Base-by-base conservation (phyloP, 371 early-diverging fungal genomes). In the Haplosporangium sp. region DNA sequence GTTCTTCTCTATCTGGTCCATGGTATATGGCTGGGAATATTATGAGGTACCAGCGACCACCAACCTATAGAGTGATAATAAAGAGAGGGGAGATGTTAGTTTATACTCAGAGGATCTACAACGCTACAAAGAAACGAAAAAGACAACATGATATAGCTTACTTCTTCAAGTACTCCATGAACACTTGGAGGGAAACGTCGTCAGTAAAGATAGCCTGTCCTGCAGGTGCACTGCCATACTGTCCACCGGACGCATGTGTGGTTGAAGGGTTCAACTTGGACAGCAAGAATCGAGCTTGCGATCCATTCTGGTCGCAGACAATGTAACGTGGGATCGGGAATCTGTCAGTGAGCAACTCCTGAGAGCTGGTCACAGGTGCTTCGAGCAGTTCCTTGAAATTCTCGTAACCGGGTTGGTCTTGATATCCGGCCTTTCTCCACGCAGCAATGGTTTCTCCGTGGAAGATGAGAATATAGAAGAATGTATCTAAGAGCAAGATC, bases 281-380 rank as follows among this genome's bases (percentile, higher is more conserved):
- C 38, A 99, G 88, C 70, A 99, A 85, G 93, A 99, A 99, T 76
- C 99, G 95, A 20, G 99, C 99, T 86, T 99, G 99, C 6, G 99
- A 99, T 29, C 98, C 97, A 67, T 96, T 91, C 83, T 98, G 96
- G 77, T 98, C 97, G 73, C 98, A 97, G 41, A 94, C 98, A 82
- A 99, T 95, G 82, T 98, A 99, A 71, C 99, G 95, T 7, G 99
- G 99, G 46, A 99, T 93, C 11, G 99, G 99, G 90, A 99, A 96
- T 65, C 99, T 88, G 46, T 97, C 96, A 18, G 91, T 84, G 57
- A 99, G 85, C 61, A 99, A 80, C 40, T 95, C 96, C 88, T 95
- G 89, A 2, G 99, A 97, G 72, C 95, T 98, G 46, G 83, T 84
- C 23, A 93, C 93, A 38, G 98, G 97, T 11, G 94, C 90, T 79